Conservation (phyloP, 1,284 basidiomycete genomes). For the Violaceomyces palustris region DNA sequence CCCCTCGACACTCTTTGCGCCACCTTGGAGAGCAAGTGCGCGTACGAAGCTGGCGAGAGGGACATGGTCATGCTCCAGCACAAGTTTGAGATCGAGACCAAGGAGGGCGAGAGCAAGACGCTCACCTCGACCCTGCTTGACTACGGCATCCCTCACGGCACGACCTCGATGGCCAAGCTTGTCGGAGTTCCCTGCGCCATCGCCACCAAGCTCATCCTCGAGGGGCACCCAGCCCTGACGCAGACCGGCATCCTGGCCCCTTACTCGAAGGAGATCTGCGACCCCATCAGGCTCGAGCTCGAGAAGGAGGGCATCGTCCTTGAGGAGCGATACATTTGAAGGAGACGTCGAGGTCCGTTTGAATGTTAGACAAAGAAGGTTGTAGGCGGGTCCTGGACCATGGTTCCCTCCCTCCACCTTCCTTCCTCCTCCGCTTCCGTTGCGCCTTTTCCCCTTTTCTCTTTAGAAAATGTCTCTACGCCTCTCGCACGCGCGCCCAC, state of each 20-base stretch:
- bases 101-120: conserved; percentile 66
- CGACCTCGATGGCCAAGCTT: conserved; percentile 90
- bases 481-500: too few relatives aligned
- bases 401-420: too few relatives aligned
- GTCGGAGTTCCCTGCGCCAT: conserved; percentile 93
- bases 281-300: conserved; percentile 49
- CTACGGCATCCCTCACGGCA: conserved; percentile 72
- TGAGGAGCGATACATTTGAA: conserved; percentile 48
- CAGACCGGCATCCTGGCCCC: conserved; percentile 68
- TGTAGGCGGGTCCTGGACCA: too few relatives aligned
- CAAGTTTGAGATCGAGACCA: conserved; percentile 57
- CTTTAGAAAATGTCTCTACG: too few relatives aligned
- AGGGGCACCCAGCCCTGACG: conserved; percentile 62
- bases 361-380: too few relatives aligned
- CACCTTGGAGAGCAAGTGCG: conserved; percentile 83
- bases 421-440: too few relatives aligned
- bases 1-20: conserved; percentile 92
- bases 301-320: conserved; percentile 51
- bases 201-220: conserved; percentile 67
- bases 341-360: too few relatives aligned
- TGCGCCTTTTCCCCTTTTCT: too few relatives aligned
- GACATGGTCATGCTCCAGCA: conserved; percentile 98
- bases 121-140: conserved; percentile 87
- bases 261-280: conserved; percentile 67
- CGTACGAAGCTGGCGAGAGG: conserved; percentile 82